phyloP scores from a whole-genome alignment of 2,329 filamentous ascomycete species.

The Xylariaceae sp. region DNA sequence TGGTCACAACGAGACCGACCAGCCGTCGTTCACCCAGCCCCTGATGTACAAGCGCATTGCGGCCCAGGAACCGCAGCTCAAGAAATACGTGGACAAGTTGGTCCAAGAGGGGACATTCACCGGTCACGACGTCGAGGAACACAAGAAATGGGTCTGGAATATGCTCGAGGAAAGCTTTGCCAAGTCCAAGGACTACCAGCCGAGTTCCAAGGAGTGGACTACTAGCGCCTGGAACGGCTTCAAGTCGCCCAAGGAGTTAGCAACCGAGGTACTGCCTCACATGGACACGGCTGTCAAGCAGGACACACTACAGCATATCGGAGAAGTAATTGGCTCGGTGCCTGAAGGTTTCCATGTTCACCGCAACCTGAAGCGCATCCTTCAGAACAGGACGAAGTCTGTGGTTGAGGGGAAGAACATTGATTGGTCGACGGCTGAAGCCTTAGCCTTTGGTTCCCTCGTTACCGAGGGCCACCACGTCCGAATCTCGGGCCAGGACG shows the following conservation, averaged over 20 bases:
- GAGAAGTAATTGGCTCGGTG: constrained; percentile 65
- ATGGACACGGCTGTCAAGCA: constrained; percentile 73
- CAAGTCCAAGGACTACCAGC: constrained; percentile 95
- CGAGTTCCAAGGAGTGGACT: constrained; percentile 95
- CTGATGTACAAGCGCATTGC: constrained; percentile 99
- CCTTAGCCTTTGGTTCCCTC: constrained; percentile 85
- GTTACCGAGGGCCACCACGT: constrained; percentile 94
- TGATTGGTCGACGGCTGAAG: constrained; percentile 96
- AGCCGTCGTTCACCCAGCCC: constrained; percentile 98
- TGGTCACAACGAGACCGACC: constrained; percentile 98
- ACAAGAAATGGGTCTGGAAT: constrained; percentile 99
- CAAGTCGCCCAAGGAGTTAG: constrained; percentile 97
- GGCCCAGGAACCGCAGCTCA: constrained; percentile 74
- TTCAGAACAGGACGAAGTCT: constrained; percentile 82
- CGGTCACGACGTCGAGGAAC: constrained; percentile 95
- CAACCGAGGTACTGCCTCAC: constrained; percentile 88
- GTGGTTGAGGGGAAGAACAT: constrained; percentile 89
- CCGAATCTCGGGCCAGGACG: constrained; percentile 95
- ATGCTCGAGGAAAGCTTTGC: constrained; percentile 98
- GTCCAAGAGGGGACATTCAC: constrained; percentile 90
- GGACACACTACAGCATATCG: constrained; percentile 73
- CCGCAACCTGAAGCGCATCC: constrained; percentile 94
- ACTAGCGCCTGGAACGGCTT: constrained; percentile 99
- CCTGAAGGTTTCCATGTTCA: constrained; percentile 86
- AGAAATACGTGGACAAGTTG: constrained; percentile 87